phyloP scores from a whole-genome alignment of 1,284 basidiomycete species.

The Sphagnurus paluster region DNA sequence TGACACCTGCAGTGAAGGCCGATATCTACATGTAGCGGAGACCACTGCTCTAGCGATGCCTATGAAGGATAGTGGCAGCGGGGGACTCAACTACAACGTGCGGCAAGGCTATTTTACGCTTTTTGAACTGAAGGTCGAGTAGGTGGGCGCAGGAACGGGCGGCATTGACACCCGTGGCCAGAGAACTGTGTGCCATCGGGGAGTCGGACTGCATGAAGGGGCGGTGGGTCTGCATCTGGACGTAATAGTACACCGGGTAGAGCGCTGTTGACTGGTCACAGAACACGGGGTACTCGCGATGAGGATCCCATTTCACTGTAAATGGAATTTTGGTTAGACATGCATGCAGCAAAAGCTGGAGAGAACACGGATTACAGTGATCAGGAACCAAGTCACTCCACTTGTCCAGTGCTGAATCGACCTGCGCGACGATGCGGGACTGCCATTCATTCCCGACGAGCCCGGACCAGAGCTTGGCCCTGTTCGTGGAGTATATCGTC shows the following conservation, averaged over 20 bases:
- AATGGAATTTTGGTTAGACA: background rate
- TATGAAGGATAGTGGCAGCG: no score
- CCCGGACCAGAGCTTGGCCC: slow-evolving; percentile 42
- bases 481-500: background rate
- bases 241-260: slow-evolving; percentile 57
- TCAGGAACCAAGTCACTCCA: slow-evolving; percentile 64
- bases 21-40: no score
- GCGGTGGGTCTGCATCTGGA: slow-evolving; percentile 62
- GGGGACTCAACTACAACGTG: slow-evolving; percentile 30
- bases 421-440: background rate
- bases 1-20: slow-evolving; percentile 50
- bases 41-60: no score
- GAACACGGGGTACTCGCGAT: slow-evolving; percentile 42
- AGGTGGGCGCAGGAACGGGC: slow-evolving; percentile 60
- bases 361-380: slow-evolving; percentile 36
- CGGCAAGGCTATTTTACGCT: slow-evolving; percentile 24
- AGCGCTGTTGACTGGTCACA: slow-evolving; percentile 60
- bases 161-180: slow-evolving; percentile 70
- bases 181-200: slow-evolving; percentile 43
- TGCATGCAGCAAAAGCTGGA: background rate
- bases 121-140: slow-evolving; percentile 38
- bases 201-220: slow-evolving; percentile 59
- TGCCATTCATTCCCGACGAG: slow-evolving; percentile 1
- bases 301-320: slow-evolving; percentile 61
- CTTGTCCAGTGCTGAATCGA: slow-evolving; percentile 62